phyloP scores from a whole-genome alignment of 2,329 filamentous ascomycete genomes.

The Colletotrichum sp. region DNA sequence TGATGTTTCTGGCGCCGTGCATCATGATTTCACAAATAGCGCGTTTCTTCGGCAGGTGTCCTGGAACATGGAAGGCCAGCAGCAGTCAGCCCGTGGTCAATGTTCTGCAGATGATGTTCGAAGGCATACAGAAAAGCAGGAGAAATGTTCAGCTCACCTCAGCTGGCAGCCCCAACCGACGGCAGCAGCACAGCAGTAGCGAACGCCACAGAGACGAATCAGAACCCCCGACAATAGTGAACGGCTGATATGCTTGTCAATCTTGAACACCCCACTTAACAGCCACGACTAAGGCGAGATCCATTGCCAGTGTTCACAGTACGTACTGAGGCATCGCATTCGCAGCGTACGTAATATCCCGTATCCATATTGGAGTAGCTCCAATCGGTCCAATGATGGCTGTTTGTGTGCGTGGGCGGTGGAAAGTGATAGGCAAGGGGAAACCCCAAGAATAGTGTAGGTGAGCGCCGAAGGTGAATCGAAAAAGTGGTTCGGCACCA shows the following conservation, averaged over 20 bases:
- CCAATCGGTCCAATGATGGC: not conserved
- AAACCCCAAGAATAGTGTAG: not conserved
- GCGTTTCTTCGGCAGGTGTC: not conserved
- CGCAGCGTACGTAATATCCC: constrained; percentile 13
- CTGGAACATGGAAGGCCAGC: not conserved
- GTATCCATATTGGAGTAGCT: constrained; percentile 5
- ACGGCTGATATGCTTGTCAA: constrained; percentile 4
- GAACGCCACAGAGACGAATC: not conserved
- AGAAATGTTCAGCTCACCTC: not conserved
- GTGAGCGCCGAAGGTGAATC: not conserved
- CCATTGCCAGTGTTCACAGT: not conserved
- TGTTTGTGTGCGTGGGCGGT: not conserved
- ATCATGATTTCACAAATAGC: not conserved
- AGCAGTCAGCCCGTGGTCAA: not conserved
- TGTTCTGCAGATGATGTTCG: not conserved
- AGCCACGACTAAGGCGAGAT: not conserved
- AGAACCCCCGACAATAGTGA: not conserved
- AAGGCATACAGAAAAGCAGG: not conserved
- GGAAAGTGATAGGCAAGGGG: not conserved
- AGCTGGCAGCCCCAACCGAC: not conserved
- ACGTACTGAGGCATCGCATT: not conserved
- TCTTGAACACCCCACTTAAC: constrained; percentile 4
- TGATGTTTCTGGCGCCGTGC: not conserved
- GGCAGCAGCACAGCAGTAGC: not conserved
- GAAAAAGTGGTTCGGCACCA: constrained; percentile 1